Evolutionary conservation across 169 alveolate species (phyloP).

Genomic region (Cryptosporidium muris): DNA sequence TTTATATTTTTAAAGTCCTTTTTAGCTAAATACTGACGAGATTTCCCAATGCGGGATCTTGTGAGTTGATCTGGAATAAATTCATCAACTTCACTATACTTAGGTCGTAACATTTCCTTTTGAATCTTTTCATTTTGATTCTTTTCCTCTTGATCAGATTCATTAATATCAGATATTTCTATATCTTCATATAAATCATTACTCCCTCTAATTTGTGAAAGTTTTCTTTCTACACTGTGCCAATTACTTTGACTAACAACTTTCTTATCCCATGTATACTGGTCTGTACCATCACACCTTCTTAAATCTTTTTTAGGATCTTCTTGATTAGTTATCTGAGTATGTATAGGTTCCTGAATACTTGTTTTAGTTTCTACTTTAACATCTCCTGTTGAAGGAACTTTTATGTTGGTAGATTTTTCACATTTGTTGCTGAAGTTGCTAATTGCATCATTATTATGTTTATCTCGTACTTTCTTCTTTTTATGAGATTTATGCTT

Average conservation of each 20-base stretch:
- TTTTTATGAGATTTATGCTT: constrained; percentile 23
- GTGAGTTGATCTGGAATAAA: constrained; percentile 17
- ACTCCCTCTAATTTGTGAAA: constrained; percentile 30
- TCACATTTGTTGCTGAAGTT: neutral
- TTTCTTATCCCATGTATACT: neutral
- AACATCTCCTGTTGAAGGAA: too few species aligned
- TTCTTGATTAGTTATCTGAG: neutral
- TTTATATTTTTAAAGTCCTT: constrained; percentile 8
- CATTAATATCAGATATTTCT: constrained; percentile 6
- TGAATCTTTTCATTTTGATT: neutral
- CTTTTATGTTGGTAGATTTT: too few species aligned
- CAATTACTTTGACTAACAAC: constrained; percentile 39
- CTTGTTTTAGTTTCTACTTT: neutral
- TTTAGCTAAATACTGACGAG: constrained; percentile 28
- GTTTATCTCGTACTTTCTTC: constrained; percentile 5
- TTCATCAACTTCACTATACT: constrained; percentile 15
- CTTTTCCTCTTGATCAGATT: constrained; percentile 12
- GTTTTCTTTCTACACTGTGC: constrained; percentile 40
- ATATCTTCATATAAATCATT: constrained; percentile 7
- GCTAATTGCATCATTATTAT: neutral
- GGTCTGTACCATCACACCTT: neutral
- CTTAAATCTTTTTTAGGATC: neutral
- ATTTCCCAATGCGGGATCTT: neutral
- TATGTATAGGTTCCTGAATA: neutral
- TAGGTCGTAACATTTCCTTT: neutral